phyloP scores from a whole-genome alignment of 805 yeast genomes.

The Kodamaea fukazawae region DNA sequence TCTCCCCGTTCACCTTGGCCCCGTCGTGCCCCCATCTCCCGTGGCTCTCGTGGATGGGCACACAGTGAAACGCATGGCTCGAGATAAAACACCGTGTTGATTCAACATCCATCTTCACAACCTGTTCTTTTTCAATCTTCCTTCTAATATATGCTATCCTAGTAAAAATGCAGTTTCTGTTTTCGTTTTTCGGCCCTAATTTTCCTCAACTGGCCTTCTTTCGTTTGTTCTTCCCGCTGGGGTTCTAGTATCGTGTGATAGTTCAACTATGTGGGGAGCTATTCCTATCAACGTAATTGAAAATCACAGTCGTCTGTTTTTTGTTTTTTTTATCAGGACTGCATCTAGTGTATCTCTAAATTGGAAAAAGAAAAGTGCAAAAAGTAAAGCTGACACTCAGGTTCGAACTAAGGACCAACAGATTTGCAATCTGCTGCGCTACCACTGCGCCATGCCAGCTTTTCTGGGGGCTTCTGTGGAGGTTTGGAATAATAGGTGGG shows the following conservation, averaged over 20 bases:
- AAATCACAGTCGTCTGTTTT: constrained; percentile 6
- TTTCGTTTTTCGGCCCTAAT: background rate
- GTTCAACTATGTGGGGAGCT: constrained; percentile 2
- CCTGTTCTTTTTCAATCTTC: too few relatives aligned
- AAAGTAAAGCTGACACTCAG: constrained; percentile 79
- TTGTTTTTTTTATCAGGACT: constrained; percentile 1
- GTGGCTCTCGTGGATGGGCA: constrained; percentile 17
- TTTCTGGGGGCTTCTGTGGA: background rate
- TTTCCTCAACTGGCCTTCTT: background rate
- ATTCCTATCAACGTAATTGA: constrained; percentile 1
- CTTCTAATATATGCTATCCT: background rate
- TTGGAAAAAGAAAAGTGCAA: constrained; percentile 16
- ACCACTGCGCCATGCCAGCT: constrained; percentile 93
- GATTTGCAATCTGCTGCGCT: constrained; percentile 99
- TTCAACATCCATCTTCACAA: constrained; percentile 7
- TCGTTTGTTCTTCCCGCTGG: background rate
- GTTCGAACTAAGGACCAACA: constrained; percentile 96
- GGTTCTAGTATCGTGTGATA: constrained; percentile 4
- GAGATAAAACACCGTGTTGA: constrained; percentile 27
- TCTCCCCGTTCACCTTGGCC: background rate
- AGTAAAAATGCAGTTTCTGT: background rate
- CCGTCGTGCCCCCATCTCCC: background rate
- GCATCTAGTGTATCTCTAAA: constrained; percentile 1
- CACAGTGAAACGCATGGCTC: constrained; percentile 25
- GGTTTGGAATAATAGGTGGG: too few relatives aligned